Evolutionary conservation across 352 stramenopile species (phyloP).

Genomic region (Pythium sukuiense): DNA sequence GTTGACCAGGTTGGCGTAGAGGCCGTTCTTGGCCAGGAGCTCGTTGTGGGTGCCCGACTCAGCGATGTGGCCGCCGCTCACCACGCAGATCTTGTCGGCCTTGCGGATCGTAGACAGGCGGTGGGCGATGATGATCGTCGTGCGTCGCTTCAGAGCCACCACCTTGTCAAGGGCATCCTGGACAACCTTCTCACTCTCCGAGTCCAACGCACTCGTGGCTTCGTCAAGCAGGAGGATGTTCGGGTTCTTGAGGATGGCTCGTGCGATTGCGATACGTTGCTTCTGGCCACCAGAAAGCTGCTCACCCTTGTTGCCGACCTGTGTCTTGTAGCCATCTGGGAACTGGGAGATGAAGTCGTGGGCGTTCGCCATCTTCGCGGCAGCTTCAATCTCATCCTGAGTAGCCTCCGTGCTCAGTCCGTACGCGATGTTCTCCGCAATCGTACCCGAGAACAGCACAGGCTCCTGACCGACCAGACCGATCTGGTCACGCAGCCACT

Average conservation of each 20-base stretch:
- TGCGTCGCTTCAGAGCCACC: conserved; percentile 44
- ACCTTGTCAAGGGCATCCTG: conserved; percentile 39
- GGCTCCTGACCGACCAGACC: conserved; percentile 45
- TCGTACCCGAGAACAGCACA: conserved; percentile 40
- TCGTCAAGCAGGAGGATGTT: conserved; percentile 49
- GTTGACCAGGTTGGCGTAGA: conserved; percentile 43
- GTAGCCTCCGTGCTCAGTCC: conserved; percentile 26
- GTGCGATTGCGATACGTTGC: conserved; percentile 31
- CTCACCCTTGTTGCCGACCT: conserved; percentile 28
- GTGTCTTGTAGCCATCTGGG: conserved; percentile 63
- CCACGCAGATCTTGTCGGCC: conserved; percentile 46
- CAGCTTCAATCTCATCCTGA: conserved; percentile 62
- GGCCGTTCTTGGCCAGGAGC: conserved; percentile 55
- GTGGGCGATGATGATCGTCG: conserved; percentile 55
- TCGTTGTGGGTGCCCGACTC: conserved; percentile 38
- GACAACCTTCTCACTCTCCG: conserved; percentile 51
- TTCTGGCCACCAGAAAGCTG: conserved; percentile 32
- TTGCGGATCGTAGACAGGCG: conserved; percentile 47
- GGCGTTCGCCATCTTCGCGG: conserved; percentile 19
- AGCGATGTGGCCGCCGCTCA: conserved; percentile 34
- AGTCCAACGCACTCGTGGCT: conserved; percentile 42
- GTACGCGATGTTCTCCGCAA: conserved; percentile 54
- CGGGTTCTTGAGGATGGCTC: conserved; percentile 44
- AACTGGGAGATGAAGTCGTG: conserved; percentile 59
- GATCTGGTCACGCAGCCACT: conserved; percentile 53